Base-by-base conservation (phyloP, 345 rosid genomes). In the Raphanus sativus region DNA sequence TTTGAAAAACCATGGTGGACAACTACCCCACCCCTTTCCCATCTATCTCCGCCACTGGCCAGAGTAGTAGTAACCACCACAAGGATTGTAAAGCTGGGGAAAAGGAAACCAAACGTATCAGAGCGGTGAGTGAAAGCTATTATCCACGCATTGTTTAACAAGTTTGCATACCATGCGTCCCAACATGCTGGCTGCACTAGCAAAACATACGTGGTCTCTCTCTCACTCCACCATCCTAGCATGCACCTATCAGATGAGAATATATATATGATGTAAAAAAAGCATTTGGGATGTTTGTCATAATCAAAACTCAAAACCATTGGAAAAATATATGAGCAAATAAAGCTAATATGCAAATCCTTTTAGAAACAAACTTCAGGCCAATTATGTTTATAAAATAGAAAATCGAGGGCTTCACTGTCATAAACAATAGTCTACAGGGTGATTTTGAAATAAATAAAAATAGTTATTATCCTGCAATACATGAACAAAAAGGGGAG, bases 91-190 rank as follows among this genome's bases (percentile, higher is more conserved):
- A 24, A 56, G 29, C 62, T 1, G 30, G 62, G 30, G 1, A 24
- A 58, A 58, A 9, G 30, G 62, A 58, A 58, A 6, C 62, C 62
- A 58, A 58, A 58, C 25, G 62, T 58, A 58, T 24, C 62, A 24
- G 62, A 58, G 30, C 30, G 62, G 62, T 58, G 6, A 58, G 62
- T 25, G 62, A 25, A 58, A 4, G 30, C 24, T 58, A 58, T 24
- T 1, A 58, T 58, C n/a, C n/a, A 58, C 62, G n/a, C 62, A 58
- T 9, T 58, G 30, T 58, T 58, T 58, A 24, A 24, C 62, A 58
- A 58, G 62, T 58, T 58, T 9, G 62, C 62, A 24, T 56, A 56
- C 62, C 62, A 24, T 58, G 62, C 62, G 62, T 58, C 62, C n/a
- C n/a, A 58, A 58, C 62, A 25, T 56, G n/a, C 30, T 56, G 26